Base-by-base conservation (phyloP, 2,329 filamentous ascomycete genomes). In the Xylariaceae sp. region DNA sequence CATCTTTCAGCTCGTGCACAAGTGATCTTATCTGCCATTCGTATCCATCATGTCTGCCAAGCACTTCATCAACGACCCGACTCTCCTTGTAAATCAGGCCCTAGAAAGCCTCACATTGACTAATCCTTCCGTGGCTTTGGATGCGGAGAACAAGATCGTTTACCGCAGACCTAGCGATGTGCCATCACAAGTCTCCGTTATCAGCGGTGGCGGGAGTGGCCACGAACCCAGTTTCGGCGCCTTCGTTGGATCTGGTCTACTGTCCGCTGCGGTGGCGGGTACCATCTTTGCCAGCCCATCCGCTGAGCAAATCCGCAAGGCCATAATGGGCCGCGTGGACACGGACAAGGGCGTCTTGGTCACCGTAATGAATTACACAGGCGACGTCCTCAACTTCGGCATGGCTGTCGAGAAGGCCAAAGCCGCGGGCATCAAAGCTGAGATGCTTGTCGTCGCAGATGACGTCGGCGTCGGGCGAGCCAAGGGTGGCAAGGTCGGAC, bases 311-410 rank as follows among this genome's bases (percentile, higher is more conserved):
- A 82, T 96, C 41, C 79, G 87, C 41, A 73, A 78, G 51, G 88
- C 83, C 44, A 84, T 94, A 39, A 78, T 83, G 57, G 77, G 81
- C 32, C 75, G 87, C 16, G 85, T 95, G 3, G 80, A 87, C 46
- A 75, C 76, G 3, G 73, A 77, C 34, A 77, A 79, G 47, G 91
- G 90, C 18, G 85, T 95, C 1, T 64, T 96, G 31, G 85, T 95
- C n/a, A 83, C 90, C 4, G 87, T 95, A 22, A 95, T 95, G 87
- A 96, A 96, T 64, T 95, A 95, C 65, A 95, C 89, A 1, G 87
- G 87, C 29, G 87, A 90, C 62, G 79, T 95, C 40, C 75, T 96
- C 52, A 94, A 95, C 67, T 96, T 96, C 60, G 90, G 89, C 41
- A 85, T 96, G 77, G 90, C 85, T 1, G 87, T 93, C 8, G 91